phyloP scores from a whole-genome alignment of 2,329 filamentous ascomycete genomes.

The Fusarium lyarnte region DNA sequence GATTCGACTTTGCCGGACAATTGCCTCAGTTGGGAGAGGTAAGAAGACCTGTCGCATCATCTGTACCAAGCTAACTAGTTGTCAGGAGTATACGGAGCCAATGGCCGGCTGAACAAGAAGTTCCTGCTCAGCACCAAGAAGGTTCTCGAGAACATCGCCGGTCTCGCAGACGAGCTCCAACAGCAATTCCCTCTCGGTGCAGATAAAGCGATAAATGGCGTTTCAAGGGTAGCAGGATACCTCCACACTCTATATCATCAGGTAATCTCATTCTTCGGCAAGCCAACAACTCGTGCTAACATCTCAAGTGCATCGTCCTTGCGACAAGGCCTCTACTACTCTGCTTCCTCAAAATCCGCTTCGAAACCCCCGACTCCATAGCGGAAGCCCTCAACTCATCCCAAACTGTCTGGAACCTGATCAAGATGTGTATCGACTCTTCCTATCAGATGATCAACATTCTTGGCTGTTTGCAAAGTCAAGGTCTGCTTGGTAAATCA shows the following conservation, averaged over 20 bases:
- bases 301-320: conserved; percentile 44
- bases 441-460: conserved; percentile 50
- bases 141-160: conserved; percentile 43
- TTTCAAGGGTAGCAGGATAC: conserved; percentile 46
- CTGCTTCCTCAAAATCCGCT: conserved; percentile 47
- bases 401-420: conserved; percentile 46
- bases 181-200: conserved; percentile 44
- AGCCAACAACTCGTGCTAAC: background rate
- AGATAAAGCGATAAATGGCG: conserved; percentile 46
- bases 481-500: conserved; percentile 57
- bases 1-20: conserved; percentile 43
- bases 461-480: conserved; percentile 54
- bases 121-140: conserved; percentile 47
- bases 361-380: conserved; percentile 41
- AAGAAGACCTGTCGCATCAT: accelerated
- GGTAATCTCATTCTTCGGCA: background rate
- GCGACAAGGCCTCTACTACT: conserved; percentile 46
- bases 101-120: conserved; percentile 44
- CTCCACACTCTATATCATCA: conserved; percentile 48
- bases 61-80: background rate
- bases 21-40: conserved; percentile 48
- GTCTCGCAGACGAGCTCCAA: conserved; percentile 44
- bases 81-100: conserved; percentile 44
- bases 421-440: conserved; percentile 49
- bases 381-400: conserved; percentile 51